Percentiles rank a stretch among this genome's conserved stretches.
These are phyloP conservation scores for Ensete ventricosum DNA, from an alignment of 176 grass and related monocot species.

Conservation along the genomic window DNA sequence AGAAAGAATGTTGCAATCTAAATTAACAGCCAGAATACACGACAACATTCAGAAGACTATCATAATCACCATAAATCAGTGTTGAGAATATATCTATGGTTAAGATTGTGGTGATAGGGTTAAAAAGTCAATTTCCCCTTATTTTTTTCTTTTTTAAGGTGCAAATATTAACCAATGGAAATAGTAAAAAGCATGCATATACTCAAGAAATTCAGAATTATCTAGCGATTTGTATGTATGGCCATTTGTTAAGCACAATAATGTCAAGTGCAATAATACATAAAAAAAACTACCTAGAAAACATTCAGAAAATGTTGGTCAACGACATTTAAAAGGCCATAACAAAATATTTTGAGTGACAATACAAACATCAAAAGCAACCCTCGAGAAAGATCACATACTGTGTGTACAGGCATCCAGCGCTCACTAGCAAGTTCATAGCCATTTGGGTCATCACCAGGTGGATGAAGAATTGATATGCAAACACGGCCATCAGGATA, in stretches of 20 bases:
- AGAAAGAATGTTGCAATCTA: not conserved
- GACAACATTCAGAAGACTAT: not conserved
- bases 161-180: too few relatives aligned
- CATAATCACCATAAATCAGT: not conserved
- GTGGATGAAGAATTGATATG: constrained; percentile 6
- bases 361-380: too few relatives aligned
- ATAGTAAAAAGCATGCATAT: too few relatives aligned
- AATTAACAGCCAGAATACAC: not conserved
- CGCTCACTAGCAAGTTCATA: constrained; percentile 13
- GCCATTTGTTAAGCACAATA: too few relatives aligned
- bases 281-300: too few relatives aligned
- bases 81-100: not conserved
- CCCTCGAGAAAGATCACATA: not conserved
- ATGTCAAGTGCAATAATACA: too few relatives aligned
- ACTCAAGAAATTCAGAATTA: too few relatives aligned
- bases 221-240: too few relatives aligned
- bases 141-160: too few relatives aligned
- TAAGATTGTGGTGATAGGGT: not conserved
- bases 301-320: too few relatives aligned
- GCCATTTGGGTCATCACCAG: constrained; percentile 3
- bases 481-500: constrained; percentile 11
- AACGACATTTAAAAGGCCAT: not conserved
- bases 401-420: constrained; percentile 7
- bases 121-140: not conserved
- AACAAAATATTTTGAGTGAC: not conserved